phyloP scores from a whole-genome alignment of 2,329 filamentous ascomycete genomes.

The Xylariaceae sp. region DNA sequence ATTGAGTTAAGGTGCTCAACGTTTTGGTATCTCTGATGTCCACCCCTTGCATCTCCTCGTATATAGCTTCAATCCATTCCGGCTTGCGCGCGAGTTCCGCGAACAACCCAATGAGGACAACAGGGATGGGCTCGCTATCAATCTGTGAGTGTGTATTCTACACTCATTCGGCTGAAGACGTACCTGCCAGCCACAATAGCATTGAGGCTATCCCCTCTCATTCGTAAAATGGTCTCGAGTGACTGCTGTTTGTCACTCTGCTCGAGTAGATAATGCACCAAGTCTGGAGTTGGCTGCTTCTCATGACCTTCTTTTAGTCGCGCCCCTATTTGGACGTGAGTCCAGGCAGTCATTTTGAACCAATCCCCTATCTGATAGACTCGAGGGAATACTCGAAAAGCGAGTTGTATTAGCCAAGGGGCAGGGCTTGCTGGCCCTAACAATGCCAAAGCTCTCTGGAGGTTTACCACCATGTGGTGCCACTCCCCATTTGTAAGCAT shows the following conservation, averaged over 20 bases:
- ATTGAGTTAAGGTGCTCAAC: constrained; percentile 17
- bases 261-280: constrained; percentile 1
- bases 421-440: constrained; percentile 28
- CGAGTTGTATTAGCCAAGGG: constrained; percentile 26
- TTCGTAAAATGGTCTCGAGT: constrained; percentile 7
- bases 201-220: constrained; percentile 19
- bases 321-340: constrained; percentile 16
- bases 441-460: constrained; percentile 25
- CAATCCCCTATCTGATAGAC: constrained; percentile 20
- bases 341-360: constrained; percentile 22
- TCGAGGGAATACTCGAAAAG: constrained; percentile 15
- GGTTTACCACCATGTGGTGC: constrained; percentile 2
- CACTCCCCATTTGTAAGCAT: background rate
- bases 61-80: constrained; percentile 13
- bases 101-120: constrained; percentile 17
- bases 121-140: constrained; percentile 19
- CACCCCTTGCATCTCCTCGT: constrained; percentile 11
- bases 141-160: no score
- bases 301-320: background rate
- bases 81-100: constrained; percentile 19
- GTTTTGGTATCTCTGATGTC: constrained; percentile 18
- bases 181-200: constrained; percentile 27
- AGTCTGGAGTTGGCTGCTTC: background rate
- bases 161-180: background rate
- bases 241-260: background rate